Evolutionary conservation across 2,329 filamentous ascomycete species (phyloP).

Genomic region (Ceratocystis colombiana): DNA sequence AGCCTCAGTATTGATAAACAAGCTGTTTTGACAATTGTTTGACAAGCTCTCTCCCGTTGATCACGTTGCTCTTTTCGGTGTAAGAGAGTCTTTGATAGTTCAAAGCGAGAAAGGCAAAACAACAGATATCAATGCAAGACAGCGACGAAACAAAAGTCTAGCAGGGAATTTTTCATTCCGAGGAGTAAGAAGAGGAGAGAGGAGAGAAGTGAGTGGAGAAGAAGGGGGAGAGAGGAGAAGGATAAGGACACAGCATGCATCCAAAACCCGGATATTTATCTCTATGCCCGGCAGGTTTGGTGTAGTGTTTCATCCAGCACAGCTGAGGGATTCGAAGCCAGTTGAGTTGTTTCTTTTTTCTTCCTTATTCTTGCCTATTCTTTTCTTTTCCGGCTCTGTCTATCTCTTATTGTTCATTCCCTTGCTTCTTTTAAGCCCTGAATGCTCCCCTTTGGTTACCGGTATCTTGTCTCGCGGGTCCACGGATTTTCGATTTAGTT

Average conservation of each 20-base stretch:
- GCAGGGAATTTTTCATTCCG: background rate
- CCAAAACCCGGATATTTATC: background rate
- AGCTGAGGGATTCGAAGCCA: background rate
- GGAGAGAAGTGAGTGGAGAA: background rate
- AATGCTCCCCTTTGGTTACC: background rate
- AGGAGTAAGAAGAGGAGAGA: background rate
- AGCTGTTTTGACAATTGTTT: constrained; percentile 5
- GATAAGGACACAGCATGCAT: background rate
- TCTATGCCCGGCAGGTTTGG: background rate
- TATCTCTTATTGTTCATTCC: background rate
- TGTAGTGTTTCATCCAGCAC: background rate
- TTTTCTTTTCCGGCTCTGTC: background rate
- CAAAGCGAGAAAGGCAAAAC: background rate
- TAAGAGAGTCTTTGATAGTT: background rate
- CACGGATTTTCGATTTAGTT: background rate
- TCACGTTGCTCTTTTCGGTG: background rate
- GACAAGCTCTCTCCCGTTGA: background rate
- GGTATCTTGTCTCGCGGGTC: background rate
- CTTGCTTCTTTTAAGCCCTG: background rate
- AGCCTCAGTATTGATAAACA: background rate
- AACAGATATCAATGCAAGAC: background rate
- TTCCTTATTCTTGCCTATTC: background rate
- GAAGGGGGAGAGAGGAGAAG: background rate
- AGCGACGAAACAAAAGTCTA: background rate
- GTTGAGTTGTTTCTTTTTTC: background rate